Evolutionary conservation across 2,329 filamentous ascomycete species (phyloP), one percentile per base, ranked within the genome.

Genomic region (Penicillium frequentans): DNA sequence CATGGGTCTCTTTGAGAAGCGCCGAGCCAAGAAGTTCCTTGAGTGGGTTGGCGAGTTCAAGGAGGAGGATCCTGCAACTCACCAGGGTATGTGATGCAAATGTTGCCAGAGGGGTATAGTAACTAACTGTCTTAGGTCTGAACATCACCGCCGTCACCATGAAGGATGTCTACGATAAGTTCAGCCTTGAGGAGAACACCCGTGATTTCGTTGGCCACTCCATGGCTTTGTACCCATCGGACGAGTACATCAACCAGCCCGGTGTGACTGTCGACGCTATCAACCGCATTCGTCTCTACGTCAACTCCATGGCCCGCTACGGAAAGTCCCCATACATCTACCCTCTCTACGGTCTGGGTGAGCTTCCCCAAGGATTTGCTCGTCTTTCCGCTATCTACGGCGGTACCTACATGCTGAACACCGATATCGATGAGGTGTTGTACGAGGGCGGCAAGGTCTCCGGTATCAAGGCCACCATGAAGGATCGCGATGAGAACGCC

Each of bases 281-380:
- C 68, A 86, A 93, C 77, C 91, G 93, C 68, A 97, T 99, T 75
- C 87, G 91, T 65, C 84, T 99, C 47, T 99, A 99, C 78, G 96
- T 93, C 68, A 96, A 96, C 84, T 97, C 93, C 29, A 96, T 99
- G 79, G 91, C 93, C 52, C 87, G 93, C 62, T 98, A 98, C 78
- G 95, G 95, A 78, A 98, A 97, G 80, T 98, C 93, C 13, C 96
- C 95, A 46, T 99, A 98, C 82, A 98, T 99, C 81, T 99, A 99
- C 83, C 96, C 95, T 49, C 87, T 98, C 31, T 99, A 99, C 80
- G 95, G 95, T 61, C 87, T 99, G 49, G 95, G 90, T 74, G 95
- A 99, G 81, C 89, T 99, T 55, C 96, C 95, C 35, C 95, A 99
- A 79, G 93, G 93, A 58, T 99, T 99, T 71, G 95, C 95, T 62